These are phyloP conservation scores for barley (Hordeum vulgare) DNA, from an alignment of 176 grass and related monocot genomes.

Conservation along the genomic window DNA sequence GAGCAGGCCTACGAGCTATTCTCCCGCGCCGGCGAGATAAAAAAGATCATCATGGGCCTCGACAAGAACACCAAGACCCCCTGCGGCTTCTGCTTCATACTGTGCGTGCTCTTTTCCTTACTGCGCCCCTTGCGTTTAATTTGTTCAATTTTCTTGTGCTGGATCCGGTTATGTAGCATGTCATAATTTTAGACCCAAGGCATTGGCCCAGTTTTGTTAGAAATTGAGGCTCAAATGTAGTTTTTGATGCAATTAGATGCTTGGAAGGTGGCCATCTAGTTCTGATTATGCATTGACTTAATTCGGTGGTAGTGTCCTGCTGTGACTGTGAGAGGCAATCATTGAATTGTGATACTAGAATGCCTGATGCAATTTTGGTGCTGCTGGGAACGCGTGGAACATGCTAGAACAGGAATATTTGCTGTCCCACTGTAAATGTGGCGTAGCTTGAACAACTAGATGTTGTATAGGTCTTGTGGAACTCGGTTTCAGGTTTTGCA, in stretches of 20 bases:
- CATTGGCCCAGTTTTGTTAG: neutral
- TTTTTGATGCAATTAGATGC: slow-evolving; percentile 20
- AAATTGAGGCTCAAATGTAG: neutral
- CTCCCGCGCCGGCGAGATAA: slow-evolving; percentile 88
- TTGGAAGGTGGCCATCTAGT: neutral
- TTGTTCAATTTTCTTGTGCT: neutral
- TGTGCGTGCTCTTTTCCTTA: slow-evolving; percentile 29
- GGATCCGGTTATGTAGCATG: neutral
- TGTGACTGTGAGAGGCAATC: neutral
- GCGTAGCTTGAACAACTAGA: neutral
- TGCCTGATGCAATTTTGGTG: neutral
- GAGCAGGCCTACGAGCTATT: slow-evolving; percentile 97
- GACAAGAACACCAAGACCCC: slow-evolving; percentile 95
- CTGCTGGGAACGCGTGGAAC: neutral
- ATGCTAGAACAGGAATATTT: neutral
- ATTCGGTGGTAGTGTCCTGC: neutral
- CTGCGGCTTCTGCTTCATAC: slow-evolving; percentile 91
- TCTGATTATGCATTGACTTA: slow-evolving; percentile 5
- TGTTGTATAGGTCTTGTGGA: neutral
- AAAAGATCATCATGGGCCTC: slow-evolving; percentile 98
- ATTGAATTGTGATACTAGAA: neutral
- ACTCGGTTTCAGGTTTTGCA: neutral
- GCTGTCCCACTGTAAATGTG: neutral
- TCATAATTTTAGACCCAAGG: neutral
- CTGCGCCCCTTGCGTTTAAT: neutral